Evolutionary conservation across 371 early-diverging fungal species (phyloP).

Genomic region (Polyrhizophydium stewartii): DNA sequence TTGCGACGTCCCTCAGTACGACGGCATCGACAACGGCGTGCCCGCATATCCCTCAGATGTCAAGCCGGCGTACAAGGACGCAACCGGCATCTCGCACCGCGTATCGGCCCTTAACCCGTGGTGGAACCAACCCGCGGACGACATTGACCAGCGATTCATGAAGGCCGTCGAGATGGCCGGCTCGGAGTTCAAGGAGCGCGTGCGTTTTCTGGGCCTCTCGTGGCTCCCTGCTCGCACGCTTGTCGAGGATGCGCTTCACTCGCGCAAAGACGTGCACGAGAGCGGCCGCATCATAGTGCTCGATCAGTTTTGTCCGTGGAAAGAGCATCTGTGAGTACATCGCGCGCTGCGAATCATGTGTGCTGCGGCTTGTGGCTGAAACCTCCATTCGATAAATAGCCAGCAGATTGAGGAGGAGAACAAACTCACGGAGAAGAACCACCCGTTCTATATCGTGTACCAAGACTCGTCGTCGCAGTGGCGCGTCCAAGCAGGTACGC

Average conservation of each 20-base stretch:
- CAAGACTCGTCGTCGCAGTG: conserved; percentile 59
- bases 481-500: conserved; percentile 21
- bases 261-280: conserved; percentile 46
- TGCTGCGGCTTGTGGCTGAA: background rate
- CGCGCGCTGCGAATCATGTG: conserved; percentile 1
- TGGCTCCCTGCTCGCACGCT: conserved; percentile 90
- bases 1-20: conserved; percentile 13
- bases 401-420: conserved; percentile 27
- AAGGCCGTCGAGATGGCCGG: conserved; percentile 69
- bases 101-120: conserved; percentile 86
- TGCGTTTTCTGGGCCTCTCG: conserved; percentile 60
- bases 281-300: conserved; percentile 80
- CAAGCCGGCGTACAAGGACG: conserved; percentile 75
- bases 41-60: conserved; percentile 73
- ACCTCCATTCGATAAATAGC: background rate
- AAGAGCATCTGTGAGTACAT: conserved; percentile 75
- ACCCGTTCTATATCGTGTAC: conserved; percentile 77
- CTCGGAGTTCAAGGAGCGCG: conserved; percentile 61
- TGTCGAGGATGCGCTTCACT: conserved; percentile 50
- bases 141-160: conserved; percentile 53
- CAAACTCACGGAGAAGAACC: conserved; percentile 17
- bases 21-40: conserved; percentile 90
- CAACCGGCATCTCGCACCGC: conserved; percentile 71
- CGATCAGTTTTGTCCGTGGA: conserved; percentile 87
- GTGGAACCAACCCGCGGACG: conserved; percentile 80